Percentiles rank a stretch among this genome's conserved stretches.
phyloP scores from a whole-genome alignment of 208 protist genomes.

The Naegleria fowleri region DNA sequence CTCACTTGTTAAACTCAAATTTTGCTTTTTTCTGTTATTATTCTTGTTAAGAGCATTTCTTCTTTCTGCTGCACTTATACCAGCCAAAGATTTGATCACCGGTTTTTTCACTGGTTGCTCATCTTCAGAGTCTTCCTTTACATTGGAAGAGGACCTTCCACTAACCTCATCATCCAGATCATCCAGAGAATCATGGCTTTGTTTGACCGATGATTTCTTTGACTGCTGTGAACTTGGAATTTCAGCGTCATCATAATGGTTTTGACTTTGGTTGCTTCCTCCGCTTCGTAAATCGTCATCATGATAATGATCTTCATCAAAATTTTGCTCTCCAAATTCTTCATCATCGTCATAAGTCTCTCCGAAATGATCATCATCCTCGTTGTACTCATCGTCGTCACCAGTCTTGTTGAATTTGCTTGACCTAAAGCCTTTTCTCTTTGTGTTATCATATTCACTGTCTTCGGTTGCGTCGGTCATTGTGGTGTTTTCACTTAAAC shows the following conservation, averaged over 20 bases:
- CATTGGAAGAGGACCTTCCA: not conserved
- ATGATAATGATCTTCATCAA: not conserved
- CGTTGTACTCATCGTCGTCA: not conserved
- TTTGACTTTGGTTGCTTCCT: not conserved
- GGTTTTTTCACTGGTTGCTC: not conserved
- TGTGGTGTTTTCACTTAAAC: not conserved
- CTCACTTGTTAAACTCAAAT: not conserved
- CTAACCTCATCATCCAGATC: not conserved
- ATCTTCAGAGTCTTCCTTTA: not conserved
- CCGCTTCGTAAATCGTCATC: not conserved
- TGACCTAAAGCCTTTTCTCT: not conserved
- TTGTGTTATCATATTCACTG: not conserved
- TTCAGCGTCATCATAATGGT: not conserved
- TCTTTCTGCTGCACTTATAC: not conserved
- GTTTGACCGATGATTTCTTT: not conserved
- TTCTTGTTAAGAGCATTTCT: not conserved
- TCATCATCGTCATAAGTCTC: not conserved
- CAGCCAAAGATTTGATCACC: not conserved
- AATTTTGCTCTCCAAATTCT: not conserved
- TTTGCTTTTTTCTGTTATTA: not conserved
- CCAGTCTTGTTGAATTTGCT: not conserved
- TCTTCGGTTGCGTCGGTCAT: constrained; percentile 1
- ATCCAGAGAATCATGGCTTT: not conserved
- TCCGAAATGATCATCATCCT: not conserved
- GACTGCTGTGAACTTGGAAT: not conserved